Evolutionary conservation across 169 alveolate genomes (phyloP).

Genomic region (Eimeria zaria): DNA sequence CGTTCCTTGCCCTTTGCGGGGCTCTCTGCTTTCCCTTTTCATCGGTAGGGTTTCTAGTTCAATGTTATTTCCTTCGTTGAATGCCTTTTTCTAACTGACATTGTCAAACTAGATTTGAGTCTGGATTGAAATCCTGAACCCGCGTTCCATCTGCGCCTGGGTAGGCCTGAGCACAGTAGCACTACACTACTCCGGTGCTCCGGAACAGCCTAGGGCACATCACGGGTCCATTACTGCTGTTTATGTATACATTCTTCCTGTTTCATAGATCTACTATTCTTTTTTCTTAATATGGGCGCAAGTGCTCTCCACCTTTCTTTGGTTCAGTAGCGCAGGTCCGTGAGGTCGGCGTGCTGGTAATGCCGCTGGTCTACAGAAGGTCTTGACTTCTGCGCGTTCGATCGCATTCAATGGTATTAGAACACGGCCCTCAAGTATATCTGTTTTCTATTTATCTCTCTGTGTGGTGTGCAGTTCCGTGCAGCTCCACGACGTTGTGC

Average conservation of each 20-base stretch:
- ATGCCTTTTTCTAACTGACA: background rate
- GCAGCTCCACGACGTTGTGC: constrained; percentile 2
- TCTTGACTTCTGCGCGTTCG: background rate
- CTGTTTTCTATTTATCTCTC: background rate
- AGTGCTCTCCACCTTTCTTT: background rate
- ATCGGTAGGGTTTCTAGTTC: background rate
- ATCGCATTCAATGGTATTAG: background rate
- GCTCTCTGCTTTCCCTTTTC: constrained; percentile 12
- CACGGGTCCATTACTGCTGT: background rate
- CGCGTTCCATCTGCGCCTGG: background rate
- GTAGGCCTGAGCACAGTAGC: constrained; percentile 9
- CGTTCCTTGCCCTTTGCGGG: constrained; percentile 20
- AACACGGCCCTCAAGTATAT: background rate
- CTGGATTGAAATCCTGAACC: background rate
- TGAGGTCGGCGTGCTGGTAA: constrained; percentile 18
- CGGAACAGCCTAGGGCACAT: background rate
- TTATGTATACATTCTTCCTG: background rate
- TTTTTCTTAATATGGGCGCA: background rate
- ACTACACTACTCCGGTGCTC: background rate
- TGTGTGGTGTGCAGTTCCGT: constrained; percentile 4
- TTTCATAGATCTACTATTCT: background rate
- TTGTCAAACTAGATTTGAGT: background rate
- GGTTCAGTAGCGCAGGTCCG: background rate
- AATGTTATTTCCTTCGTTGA: background rate
- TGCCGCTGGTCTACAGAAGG: background rate